phyloP scores from a whole-genome alignment of 2,329 filamentous ascomycete species.

The Phialophora chinensis region DNA sequence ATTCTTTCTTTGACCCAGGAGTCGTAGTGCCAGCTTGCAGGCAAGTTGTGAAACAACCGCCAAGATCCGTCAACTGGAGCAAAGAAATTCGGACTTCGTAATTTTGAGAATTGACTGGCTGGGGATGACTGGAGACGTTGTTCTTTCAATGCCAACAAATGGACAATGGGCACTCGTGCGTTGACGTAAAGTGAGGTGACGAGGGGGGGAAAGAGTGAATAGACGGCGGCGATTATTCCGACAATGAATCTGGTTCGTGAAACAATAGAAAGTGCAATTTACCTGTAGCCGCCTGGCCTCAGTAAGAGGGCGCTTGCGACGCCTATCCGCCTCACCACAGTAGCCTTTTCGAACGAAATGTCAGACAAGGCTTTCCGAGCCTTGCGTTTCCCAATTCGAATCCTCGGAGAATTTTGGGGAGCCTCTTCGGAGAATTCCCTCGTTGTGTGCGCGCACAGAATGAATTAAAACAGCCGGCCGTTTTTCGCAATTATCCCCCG shows the following conservation, averaged over 20 bases:
- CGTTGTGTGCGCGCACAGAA: background rate
- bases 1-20: slow-evolving; percentile 19
- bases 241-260: slow-evolving; percentile 21
- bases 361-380: slow-evolving; percentile 18
- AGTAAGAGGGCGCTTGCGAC: slow-evolving; percentile 26
- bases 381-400: slow-evolving; percentile 13
- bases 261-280: slow-evolving; percentile 34
- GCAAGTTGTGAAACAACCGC: slow-evolving; percentile 13
- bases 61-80: slow-evolving; percentile 22
- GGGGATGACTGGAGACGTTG: background rate
- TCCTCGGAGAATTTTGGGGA: slow-evolving; percentile 22
- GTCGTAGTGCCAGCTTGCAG: slow-evolving; percentile 1
- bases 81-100: slow-evolving; percentile 13
- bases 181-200: slow-evolving; percentile 1
- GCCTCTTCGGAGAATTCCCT: slow-evolving; percentile 7
- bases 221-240: slow-evolving; percentile 2
- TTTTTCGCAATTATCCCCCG: background rate
- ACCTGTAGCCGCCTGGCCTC: slow-evolving; percentile 33
- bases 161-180: background rate
- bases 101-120: background rate
- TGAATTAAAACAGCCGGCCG: slow-evolving; percentile 19
- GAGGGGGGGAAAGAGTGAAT: background rate
- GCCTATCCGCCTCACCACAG: slow-evolving; percentile 15
- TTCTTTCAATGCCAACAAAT: background rate
- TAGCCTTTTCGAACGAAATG: slow-evolving; percentile 8